phyloP scores from a whole-genome alignment of 2,329 filamentous ascomycete genomes.

The Sphaerulina vaccinii region DNA sequence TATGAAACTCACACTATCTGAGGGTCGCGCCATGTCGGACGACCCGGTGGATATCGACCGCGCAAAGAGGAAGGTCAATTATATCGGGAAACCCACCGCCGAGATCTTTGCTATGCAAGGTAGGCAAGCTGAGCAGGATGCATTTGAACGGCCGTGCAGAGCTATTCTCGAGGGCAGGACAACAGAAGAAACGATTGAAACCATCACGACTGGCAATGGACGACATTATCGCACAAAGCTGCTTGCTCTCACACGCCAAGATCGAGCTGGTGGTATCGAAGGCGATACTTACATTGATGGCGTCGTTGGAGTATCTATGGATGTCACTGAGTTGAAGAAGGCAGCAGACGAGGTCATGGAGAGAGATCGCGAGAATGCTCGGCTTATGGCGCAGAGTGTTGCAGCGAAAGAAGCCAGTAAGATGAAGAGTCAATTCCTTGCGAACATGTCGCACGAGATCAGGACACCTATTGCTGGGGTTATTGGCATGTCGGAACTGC shows the following conservation, averaged over 20 bases:
- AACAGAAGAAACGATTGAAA: conserved; percentile 63
- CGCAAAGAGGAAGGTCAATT: conserved; percentile 19
- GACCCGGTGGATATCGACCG: conserved; percentile 10
- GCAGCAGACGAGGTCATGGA: conserved; percentile 62
- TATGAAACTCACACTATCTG: conserved; percentile 64
- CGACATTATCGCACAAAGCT: conserved; percentile 72
- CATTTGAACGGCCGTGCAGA: conserved; percentile 59
- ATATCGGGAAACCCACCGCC: conserved; percentile 62
- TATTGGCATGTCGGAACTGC: conserved; percentile 74
- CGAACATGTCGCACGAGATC: conserved; percentile 54
- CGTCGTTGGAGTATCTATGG: conserved; percentile 76
- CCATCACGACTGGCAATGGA: conserved; percentile 55
- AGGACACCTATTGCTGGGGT: conserved; percentile 70
- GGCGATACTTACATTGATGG: conserved; percentile 61
- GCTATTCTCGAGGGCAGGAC: conserved; percentile 62
- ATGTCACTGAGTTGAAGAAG: conserved; percentile 70
- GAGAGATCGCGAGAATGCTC: conserved; percentile 65
- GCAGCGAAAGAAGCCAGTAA: conserved; percentile 78
- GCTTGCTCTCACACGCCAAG: conserved; percentile 62
- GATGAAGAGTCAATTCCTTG: conserved; percentile 76
- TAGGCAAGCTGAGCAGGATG: conserved; percentile 35
- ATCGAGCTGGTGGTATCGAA: conserved; percentile 52
- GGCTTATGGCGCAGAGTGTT: conserved; percentile 69
- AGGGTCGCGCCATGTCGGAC: conserved; percentile 55
- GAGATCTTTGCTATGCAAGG: conserved; percentile 54